phyloP scores from a whole-genome alignment of 1,284 basidiomycete species.

The Meripilus lineatus region DNA sequence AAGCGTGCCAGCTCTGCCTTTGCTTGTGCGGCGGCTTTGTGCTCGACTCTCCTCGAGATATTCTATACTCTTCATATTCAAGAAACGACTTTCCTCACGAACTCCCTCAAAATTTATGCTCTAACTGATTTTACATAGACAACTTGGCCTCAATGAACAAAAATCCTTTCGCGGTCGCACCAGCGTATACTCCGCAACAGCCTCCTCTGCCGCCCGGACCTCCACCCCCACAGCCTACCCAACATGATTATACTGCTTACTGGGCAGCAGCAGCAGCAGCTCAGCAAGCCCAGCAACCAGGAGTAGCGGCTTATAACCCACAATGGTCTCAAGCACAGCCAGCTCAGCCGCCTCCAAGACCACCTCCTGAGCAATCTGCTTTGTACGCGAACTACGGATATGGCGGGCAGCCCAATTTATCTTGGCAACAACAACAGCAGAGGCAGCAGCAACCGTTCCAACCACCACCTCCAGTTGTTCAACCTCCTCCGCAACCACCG shows the following conservation, averaged over 20 bases:
- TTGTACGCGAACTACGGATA: conserved; percentile 84
- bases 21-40: no score
- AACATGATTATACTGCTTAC: conserved; percentile 71
- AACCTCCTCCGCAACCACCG: conserved; percentile 48
- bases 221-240: conserved; percentile 62
- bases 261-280: conserved; percentile 60
- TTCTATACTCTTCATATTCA: no score
- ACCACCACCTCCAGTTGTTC: conserved; percentile 45
- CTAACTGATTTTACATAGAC: no score
- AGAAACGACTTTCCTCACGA: no score
- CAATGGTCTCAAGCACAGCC: conserved; percentile 62
- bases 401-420: conserved; percentile 47
- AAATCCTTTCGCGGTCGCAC: conserved; percentile 71
- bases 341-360: conserved; percentile 40
- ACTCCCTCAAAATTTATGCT: conserved; percentile 27
- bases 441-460: conserved; percentile 45
- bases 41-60: no score
- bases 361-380: conserved; percentile 67
- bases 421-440: conserved; percentile 64
- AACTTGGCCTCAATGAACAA: no score
- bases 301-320: conserved; percentile 54
- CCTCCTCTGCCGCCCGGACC: conserved; percentile 76
- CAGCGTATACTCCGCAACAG: conserved; percentile 62
- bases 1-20: no score
- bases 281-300: conserved; percentile 40